Conservation (phyloP, 345 rosid species). For the Gossypium mustelinum region DNA sequence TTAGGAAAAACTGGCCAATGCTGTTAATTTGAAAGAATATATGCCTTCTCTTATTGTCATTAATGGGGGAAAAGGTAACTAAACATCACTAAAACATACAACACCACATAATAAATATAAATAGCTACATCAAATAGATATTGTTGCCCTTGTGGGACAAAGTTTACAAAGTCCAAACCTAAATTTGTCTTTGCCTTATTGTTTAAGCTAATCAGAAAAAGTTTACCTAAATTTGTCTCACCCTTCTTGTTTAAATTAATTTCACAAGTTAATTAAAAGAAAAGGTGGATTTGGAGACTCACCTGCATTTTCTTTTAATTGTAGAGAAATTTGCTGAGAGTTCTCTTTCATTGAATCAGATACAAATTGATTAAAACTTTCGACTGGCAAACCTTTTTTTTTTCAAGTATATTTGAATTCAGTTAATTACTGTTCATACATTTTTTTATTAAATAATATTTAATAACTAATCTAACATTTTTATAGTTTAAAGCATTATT, state of each 20-base stretch:
- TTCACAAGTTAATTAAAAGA: background rate
- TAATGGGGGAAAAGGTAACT: background rate
- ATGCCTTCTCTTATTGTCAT: slow-evolving; percentile 13
- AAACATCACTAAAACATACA: slow-evolving; percentile 4
- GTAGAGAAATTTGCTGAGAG: background rate
- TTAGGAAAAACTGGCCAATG: slow-evolving; percentile 14
- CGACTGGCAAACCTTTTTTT: too few species aligned
- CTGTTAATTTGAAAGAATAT: slow-evolving; percentile 7
- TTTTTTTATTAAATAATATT: too few species aligned
- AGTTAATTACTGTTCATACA: too few species aligned
- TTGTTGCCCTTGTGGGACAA: slow-evolving; percentile 1
- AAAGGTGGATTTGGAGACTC: background rate
- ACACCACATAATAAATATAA: background rate
- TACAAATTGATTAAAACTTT: background rate
- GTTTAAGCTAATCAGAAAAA: background rate
- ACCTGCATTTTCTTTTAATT: background rate
- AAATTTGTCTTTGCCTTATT: background rate
- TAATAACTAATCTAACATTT: too few species aligned
- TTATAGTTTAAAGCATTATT: too few species aligned
- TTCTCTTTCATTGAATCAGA: background rate
- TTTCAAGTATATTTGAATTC: too few species aligned
- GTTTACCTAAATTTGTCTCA: slow-evolving; percentile 5
- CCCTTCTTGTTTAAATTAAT: background rate
- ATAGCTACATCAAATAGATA: background rate
- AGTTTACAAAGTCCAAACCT: background rate